Evolutionary conservation across 1,284 basidiomycete species (phyloP).

Genomic region (Albatrellus sp.): DNA sequence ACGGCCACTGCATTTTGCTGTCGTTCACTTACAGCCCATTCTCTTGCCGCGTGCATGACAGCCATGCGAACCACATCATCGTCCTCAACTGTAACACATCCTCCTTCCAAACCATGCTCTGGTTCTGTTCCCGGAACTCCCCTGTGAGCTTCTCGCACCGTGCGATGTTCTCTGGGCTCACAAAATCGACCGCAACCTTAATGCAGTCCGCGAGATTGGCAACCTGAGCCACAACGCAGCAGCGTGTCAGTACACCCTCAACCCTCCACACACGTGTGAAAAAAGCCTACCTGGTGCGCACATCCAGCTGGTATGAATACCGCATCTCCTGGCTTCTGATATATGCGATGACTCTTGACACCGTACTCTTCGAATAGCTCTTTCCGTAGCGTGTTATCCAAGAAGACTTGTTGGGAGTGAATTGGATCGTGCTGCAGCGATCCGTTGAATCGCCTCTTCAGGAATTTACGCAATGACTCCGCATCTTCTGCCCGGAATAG

Average conservation of each 20-base stretch:
- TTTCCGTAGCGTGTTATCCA: slow-evolving; percentile 59
- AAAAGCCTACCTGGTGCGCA: slow-evolving; percentile 71
- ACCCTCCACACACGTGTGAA: background rate
- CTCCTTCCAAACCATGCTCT: slow-evolving; percentile 82
- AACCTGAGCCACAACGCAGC: slow-evolving; percentile 4
- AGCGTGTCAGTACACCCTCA: background rate
- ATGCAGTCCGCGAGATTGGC: slow-evolving; percentile 79
- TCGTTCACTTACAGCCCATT: slow-evolving; percentile 1
- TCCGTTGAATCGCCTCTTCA: slow-evolving; percentile 44
- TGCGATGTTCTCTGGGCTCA: slow-evolving; percentile 83
- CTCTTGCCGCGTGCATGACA: slow-evolving; percentile 47
- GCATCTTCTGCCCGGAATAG: slow-evolving; percentile 79
- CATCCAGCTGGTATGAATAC: slow-evolving; percentile 95
- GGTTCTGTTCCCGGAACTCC: slow-evolving; percentile 86
- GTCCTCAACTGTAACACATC: slow-evolving; percentile 85
- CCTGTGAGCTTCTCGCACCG: slow-evolving; percentile 75
- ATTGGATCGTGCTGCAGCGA: slow-evolving; percentile 67
- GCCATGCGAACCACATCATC: slow-evolving; percentile 91
- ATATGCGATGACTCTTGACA: slow-evolving; percentile 73
- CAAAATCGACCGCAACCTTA: slow-evolving; percentile 95
- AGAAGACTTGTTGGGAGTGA: slow-evolving; percentile 81
- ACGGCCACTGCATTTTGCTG: background rate
- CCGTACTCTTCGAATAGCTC: slow-evolving; percentile 58
- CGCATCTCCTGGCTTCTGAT: slow-evolving; percentile 86
- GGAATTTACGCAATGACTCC: slow-evolving; percentile 64